Evolutionary conservation across 306 rosid species (phyloP).

Genomic region (Lagenaria siceraria): DNA sequence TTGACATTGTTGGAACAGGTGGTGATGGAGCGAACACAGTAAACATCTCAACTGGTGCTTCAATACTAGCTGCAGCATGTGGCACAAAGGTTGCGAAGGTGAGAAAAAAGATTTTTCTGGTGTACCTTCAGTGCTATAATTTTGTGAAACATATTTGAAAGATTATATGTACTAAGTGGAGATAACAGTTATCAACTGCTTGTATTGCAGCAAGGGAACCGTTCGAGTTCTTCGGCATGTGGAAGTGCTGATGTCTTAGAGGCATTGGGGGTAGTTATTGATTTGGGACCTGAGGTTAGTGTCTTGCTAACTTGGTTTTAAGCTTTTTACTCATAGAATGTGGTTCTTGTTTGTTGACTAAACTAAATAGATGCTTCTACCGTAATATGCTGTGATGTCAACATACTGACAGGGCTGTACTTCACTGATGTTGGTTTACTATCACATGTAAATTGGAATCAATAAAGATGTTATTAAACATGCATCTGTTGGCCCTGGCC

Average conservation of each 20-base stretch:
- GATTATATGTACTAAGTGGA: background rate
- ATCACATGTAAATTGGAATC: background rate
- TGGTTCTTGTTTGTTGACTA: background rate
- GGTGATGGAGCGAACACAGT: conserved; percentile 94
- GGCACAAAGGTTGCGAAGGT: conserved; percentile 96
- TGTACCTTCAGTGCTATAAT: background rate
- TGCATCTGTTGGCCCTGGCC: background rate
- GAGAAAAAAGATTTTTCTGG: background rate
- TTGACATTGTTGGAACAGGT: conserved; percentile 97
- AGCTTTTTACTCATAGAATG: background rate
- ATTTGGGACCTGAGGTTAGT: conserved; percentile 69
- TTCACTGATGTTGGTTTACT: background rate
- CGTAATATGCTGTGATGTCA: background rate
- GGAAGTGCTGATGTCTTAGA: conserved; percentile 97
- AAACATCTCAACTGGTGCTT: conserved; percentile 83
- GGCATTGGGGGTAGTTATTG: conserved; percentile 57
- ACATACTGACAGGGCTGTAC: background rate
- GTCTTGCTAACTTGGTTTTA: background rate
- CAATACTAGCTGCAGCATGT: conserved; percentile 91
- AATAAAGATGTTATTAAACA: background rate
- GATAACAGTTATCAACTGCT: background rate
- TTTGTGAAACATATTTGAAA: background rate
- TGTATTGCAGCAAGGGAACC: conserved; percentile 75
- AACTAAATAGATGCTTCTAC: background rate
- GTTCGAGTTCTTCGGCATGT: conserved; percentile 90